Evolutionary conservation across 169 alveolate genomes (phyloP).

Genomic region (Blepharisma undulans): DNA sequence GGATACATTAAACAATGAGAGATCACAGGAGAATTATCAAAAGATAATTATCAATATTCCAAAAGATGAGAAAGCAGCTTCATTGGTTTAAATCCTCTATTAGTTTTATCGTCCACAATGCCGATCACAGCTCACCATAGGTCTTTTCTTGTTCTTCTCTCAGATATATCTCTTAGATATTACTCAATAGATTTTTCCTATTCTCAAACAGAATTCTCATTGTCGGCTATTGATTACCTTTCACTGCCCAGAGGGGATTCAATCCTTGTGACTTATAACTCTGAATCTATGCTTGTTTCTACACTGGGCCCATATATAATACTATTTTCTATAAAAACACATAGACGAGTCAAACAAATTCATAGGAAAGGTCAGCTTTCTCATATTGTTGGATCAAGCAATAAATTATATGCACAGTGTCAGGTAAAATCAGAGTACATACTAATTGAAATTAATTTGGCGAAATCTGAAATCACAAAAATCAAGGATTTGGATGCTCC

Average conservation of each 20-base stretch:
- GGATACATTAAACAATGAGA: not conserved
- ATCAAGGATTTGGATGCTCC: not conserved
- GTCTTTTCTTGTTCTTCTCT: not conserved
- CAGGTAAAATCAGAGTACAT: not conserved
- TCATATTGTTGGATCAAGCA: not conserved
- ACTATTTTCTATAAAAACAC: not conserved
- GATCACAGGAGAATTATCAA: not conserved
- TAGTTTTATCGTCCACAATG: not conserved
- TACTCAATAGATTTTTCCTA: not conserved
- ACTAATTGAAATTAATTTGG: not conserved
- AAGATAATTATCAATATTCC: not conserved
- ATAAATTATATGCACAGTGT: not conserved
- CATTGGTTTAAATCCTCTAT: not conserved
- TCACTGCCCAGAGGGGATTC: not conserved
- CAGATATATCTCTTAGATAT: not conserved
- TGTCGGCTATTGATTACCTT: not conserved
- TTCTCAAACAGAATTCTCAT: not conserved
- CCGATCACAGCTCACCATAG: not conserved
- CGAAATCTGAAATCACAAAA: not conserved
- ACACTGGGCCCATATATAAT: not conserved
- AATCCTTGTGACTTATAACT: not conserved
- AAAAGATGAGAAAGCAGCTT: not conserved
- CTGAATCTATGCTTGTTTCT: not conserved
- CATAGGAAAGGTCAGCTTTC: not conserved
- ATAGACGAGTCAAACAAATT: not conserved